phyloP scores from a whole-genome alignment of 495 filamentous ascomycete species.

The Geoglossum glabrum region DNA sequence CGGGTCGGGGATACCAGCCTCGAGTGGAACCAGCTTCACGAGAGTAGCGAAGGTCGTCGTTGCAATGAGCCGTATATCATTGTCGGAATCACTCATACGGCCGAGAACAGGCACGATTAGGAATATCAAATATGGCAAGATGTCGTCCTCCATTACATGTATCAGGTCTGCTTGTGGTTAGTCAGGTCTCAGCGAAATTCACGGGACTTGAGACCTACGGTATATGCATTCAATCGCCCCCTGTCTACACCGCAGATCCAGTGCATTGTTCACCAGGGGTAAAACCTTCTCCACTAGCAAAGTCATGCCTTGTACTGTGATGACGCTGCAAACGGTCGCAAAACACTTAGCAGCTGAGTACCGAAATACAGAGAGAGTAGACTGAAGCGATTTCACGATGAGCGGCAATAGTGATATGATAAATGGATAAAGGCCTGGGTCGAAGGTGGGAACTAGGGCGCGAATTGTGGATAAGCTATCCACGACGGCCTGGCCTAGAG shows the following conservation, averaged over 20 bases:
- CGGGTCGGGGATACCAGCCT: conserved; percentile 92
- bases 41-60: conserved; percentile 94
- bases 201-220: conserved; percentile 5
- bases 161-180: conserved; percentile 41
- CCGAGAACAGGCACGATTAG: conserved; percentile 94
- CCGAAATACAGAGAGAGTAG: conserved; percentile 69
- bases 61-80: conserved; percentile 79
- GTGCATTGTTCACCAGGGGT: conserved; percentile 69
- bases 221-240: conserved; percentile 89
- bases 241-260: conserved; percentile 73
- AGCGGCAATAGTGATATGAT: conserved; percentile 69
- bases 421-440: conserved; percentile 51
- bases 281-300: conserved; percentile 84
- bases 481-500: conserved; percentile 74
- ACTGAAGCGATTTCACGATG: conserved; percentile 69
- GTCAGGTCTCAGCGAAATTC: background rate
- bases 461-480: conserved; percentile 85
- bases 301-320: conserved; percentile 85
- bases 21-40: conserved; percentile 95
- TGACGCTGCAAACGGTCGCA: conserved; percentile 90
- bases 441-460: conserved; percentile 68
- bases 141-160: conserved; percentile 91
- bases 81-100: conserved; percentile 97
- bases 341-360: conserved; percentile 97
- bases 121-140: conserved; percentile 96